Evolutionary conservation across 768 basidiomycete species (phyloP).

Genomic region (Termitomyces sp.): DNA sequence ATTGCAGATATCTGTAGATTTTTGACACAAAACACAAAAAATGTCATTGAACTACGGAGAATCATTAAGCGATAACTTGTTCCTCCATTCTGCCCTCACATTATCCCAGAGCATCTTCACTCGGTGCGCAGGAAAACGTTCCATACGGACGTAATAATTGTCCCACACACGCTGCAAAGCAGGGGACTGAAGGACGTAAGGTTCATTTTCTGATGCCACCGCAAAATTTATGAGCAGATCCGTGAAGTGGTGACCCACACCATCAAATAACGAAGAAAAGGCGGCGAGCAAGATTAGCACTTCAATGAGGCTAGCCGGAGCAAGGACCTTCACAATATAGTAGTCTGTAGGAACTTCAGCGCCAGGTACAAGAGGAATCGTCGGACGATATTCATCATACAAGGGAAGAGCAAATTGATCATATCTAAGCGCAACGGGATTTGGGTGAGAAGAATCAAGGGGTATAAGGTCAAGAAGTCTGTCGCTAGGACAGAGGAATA

Average conservation of each 20-base stretch:
- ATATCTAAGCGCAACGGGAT: not conserved
- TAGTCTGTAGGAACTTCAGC: not conserved
- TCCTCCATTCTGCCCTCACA: no score
- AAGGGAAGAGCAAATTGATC: not conserved
- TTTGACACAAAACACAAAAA: no score
- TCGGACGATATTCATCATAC: not conserved
- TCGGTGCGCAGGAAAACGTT: not conserved
- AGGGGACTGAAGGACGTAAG: not conserved
- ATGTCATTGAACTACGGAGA: not conserved
- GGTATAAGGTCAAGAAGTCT: not conserved
- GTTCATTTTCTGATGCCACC: not conserved
- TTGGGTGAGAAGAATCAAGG: not conserved
- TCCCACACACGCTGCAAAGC: not conserved
- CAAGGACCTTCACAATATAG: not conserved
- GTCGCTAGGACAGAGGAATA: not conserved
- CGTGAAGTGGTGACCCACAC: not conserved
- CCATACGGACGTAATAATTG: not conserved
- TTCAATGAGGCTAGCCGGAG: not conserved
- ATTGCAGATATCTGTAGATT: no score
- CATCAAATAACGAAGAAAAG: not conserved
- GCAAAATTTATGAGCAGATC: not conserved
- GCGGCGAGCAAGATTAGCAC: not conserved
- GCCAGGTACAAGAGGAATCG: not conserved
- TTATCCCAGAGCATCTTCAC: no score
- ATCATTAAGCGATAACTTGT: not conserved